Percentiles rank a stretch among this genome's conserved stretches.
Conservation (phyloP, 2,329 filamentous ascomycete genomes). For the Cladosporium sp. region DNA sequence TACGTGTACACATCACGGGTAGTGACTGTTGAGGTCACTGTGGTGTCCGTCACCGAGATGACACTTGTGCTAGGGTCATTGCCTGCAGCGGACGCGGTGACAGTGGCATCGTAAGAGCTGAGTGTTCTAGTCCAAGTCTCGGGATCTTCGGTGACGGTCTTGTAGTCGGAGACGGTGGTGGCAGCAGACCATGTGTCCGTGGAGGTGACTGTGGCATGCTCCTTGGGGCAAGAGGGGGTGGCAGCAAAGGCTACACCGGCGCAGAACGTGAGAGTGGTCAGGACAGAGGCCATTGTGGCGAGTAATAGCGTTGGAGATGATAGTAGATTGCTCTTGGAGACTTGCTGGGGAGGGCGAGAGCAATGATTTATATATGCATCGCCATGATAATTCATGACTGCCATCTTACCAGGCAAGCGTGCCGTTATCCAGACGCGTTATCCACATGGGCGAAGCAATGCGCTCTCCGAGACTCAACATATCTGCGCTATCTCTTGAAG, state of each 20-base stretch:
- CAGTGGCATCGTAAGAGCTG: constrained; percentile 2
- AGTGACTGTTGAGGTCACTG: neutral
- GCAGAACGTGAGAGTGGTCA: neutral
- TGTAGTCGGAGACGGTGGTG: constrained; percentile 2
- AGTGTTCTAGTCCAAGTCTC: neutral
- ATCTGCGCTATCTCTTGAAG: neutral
- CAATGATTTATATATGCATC: neutral
- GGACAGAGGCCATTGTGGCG: neutral
- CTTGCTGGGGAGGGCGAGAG: neutral
- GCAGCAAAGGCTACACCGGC: constrained; percentile 2
- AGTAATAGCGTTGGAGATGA: neutral
- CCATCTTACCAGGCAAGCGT: neutral
- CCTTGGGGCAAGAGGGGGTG: neutral
- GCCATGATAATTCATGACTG: neutral
- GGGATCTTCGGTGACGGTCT: neutral
- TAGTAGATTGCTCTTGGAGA: neutral
- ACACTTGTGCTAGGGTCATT: neutral
- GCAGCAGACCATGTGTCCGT: neutral
- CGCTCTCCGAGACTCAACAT: neutral
- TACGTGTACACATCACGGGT: neutral
- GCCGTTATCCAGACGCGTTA: neutral
- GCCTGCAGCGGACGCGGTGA: neutral
- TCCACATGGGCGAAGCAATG: neutral
- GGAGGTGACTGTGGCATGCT: neutral
- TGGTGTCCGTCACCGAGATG: neutral